A percentile compares a stretch with the other conserved stretches of the same genome.
phyloP scores from a whole-genome alignment of 176 grass and related monocot genomes.

The Rhynchospora breviuscula region DNA sequence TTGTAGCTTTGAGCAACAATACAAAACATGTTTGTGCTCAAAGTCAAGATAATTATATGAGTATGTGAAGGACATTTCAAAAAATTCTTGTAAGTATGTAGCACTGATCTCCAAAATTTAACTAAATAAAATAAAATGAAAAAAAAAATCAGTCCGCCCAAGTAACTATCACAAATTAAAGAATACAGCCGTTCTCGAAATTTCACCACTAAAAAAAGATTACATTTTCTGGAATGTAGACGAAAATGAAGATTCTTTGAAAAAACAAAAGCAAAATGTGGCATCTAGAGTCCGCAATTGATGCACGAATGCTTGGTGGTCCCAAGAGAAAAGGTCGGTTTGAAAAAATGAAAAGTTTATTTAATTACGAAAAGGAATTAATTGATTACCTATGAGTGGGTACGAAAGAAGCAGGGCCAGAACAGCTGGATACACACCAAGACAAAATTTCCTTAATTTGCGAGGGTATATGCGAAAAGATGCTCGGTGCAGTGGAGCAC shows the following conservation, averaged over 20 bases:
- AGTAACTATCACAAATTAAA: neutral
- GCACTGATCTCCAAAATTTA: no score
- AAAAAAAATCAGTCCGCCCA: neutral
- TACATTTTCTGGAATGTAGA: neutral
- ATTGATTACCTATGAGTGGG: neutral
- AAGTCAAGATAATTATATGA: neutral
- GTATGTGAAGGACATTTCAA: neutral
- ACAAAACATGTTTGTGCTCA: neutral
- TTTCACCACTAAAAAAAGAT: constrained; percentile 1
- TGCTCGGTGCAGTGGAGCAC: neutral
- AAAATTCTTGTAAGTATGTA: no score
- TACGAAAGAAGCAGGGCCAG: neutral
- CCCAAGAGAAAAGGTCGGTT: constrained; percentile 7
- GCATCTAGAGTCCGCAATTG: neutral
- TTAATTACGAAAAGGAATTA: neutral
- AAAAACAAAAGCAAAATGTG: neutral
- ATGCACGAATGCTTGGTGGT: neutral
- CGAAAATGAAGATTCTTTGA: neutral
- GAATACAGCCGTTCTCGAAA: neutral
- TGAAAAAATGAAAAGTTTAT: neutral
- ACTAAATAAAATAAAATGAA: no score
- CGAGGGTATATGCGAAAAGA: neutral
- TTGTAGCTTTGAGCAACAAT: neutral
- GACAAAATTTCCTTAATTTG: neutral
- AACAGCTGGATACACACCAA: neutral